A percentile compares a stretch with the other conserved stretches of the same genome.
These are phyloP conservation scores for Rauvolfia tetraphylla DNA, from an alignment of 257 asterid genomes.

Conservation along the genomic window DNA sequence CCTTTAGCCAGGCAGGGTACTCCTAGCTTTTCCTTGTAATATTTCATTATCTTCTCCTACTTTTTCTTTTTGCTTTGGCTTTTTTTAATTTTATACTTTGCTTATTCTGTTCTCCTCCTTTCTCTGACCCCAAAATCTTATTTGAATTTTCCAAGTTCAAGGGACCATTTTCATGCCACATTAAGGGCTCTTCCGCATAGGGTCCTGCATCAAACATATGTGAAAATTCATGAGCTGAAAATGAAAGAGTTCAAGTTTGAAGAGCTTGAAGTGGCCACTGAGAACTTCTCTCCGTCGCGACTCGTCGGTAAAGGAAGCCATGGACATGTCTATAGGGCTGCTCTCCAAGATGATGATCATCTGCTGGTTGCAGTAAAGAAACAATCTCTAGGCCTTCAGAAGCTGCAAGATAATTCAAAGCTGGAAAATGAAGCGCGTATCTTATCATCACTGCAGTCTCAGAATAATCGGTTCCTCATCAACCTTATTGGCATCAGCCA, in stretches of 20 bases:
- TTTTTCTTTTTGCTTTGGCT: slow-evolving; percentile 17
- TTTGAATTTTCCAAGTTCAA: neutral
- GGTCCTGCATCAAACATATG: no score
- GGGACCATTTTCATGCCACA: neutral
- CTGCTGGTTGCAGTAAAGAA: slow-evolving; percentile 54
- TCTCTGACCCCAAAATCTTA: neutral
- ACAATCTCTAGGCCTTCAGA: slow-evolving; percentile 54
- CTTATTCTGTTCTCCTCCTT: slow-evolving; percentile 11
- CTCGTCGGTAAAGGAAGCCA: slow-evolving; percentile 82
- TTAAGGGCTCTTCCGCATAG: no score
- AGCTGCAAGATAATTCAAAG: slow-evolving; percentile 51
- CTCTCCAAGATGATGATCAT: slow-evolving; percentile 40
- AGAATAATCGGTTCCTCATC: slow-evolving; percentile 29
- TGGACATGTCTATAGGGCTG: slow-evolving; percentile 55
- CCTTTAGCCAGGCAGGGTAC: slow-evolving; percentile 13
- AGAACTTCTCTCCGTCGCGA: slow-evolving; percentile 44
- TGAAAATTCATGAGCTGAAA: neutral
- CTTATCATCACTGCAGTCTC: slow-evolving; percentile 33
- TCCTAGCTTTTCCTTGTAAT: slow-evolving; percentile 1
- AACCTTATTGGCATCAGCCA: slow-evolving; percentile 42
- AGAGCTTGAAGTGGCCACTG: slow-evolving; percentile 52
- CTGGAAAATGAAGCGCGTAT: slow-evolving; percentile 53
- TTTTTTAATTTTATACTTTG: neutral
- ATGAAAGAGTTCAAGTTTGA: slow-evolving; percentile 44
- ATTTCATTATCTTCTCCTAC: slow-evolving; percentile 10